Conservation (phyloP, 805 yeast species). For the Metschnikowia cubensis region DNA sequence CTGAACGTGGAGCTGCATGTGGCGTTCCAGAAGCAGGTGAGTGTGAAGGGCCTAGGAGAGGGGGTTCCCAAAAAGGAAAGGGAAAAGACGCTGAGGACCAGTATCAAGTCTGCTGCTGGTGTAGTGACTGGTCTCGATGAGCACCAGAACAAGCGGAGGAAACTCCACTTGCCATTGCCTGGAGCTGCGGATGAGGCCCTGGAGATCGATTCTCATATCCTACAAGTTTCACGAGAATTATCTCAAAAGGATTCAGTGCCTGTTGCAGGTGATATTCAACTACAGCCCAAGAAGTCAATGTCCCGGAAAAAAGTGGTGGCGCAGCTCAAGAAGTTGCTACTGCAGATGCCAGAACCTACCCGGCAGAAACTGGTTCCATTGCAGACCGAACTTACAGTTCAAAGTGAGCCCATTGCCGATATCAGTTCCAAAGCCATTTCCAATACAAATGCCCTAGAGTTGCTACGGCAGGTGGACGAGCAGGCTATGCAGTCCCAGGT, state of each 20-base stretch:
- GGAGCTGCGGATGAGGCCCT: slow-evolving; percentile 9
- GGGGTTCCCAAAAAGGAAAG: slow-evolving; percentile 4
- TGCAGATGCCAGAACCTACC: slow-evolving; percentile 3
- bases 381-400: not conserved
- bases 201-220: slow-evolving; percentile 33
- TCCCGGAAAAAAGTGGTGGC: not conserved
- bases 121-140: slow-evolving; percentile 18
- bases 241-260: slow-evolving; percentile 20
- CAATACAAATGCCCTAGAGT: not conserved
- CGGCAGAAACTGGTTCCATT: not conserved
- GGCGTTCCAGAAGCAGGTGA: slow-evolving; percentile 43
- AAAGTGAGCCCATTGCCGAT: not conserved
- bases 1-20: slow-evolving; percentile 34
- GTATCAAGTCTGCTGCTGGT: slow-evolving; percentile 25
- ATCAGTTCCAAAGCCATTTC: no score
- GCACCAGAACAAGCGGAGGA: slow-evolving; percentile 23
- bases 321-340: not conserved
- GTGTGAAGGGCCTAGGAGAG: slow-evolving; percentile 35
- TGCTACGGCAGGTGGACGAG: slow-evolving; percentile 1
- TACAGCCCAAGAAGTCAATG: not conserved
- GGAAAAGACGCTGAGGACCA: slow-evolving; percentile 15
- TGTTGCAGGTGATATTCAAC: not conserved
- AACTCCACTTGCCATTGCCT: slow-evolving; percentile 27
- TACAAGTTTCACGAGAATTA: slow-evolving; percentile 22
- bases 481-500: slow-evolving; percentile 36